These are phyloP conservation scores for Haplosporangium sp. DNA, from an alignment of 371 early-diverging fungal species.

Conservation along the genomic window DNA sequence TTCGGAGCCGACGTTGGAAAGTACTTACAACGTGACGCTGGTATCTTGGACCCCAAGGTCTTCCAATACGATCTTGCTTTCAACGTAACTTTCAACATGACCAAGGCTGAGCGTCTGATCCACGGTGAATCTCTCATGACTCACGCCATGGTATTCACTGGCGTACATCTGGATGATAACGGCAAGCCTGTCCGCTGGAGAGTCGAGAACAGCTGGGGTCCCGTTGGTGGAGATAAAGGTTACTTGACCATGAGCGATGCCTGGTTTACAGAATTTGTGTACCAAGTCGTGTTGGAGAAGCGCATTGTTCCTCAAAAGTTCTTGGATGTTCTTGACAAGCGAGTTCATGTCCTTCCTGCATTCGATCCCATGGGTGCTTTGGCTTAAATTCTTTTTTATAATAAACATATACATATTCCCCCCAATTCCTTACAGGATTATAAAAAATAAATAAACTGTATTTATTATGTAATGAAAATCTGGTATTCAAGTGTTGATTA, in stretches of 20 bases:
- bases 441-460: background rate
- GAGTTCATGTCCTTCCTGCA: conserved; percentile 77
- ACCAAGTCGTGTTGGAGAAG: conserved; percentile 84
- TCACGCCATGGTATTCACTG: conserved; percentile 89
- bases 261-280: conserved; percentile 86
- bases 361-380: conserved; percentile 81
- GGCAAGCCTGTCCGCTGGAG: conserved; percentile 79
- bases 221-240: conserved; percentile 77
- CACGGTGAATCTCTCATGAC: conserved; percentile 86
- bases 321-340: conserved; percentile 70
- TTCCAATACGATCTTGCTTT: conserved; percentile 80
- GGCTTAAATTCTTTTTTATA: conserved; percentile 47
- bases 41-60: conserved; percentile 74
- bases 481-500: background rate
- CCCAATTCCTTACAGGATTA: background rate
- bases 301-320: conserved; percentile 67
- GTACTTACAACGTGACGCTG: conserved; percentile 60
- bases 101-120: conserved; percentile 78
- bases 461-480: background rate
- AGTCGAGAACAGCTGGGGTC: conserved; percentile 87
- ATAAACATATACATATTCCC: background rate
- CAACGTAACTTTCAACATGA: conserved; percentile 69
- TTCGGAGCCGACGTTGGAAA: conserved; percentile 89
- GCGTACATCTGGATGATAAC: conserved; percentile 78
- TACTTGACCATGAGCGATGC: conserved; percentile 84